Evolutionary conservation across 2,329 filamentous ascomycete genomes (phyloP).

Genomic region (Cryphonectria naterciae): DNA sequence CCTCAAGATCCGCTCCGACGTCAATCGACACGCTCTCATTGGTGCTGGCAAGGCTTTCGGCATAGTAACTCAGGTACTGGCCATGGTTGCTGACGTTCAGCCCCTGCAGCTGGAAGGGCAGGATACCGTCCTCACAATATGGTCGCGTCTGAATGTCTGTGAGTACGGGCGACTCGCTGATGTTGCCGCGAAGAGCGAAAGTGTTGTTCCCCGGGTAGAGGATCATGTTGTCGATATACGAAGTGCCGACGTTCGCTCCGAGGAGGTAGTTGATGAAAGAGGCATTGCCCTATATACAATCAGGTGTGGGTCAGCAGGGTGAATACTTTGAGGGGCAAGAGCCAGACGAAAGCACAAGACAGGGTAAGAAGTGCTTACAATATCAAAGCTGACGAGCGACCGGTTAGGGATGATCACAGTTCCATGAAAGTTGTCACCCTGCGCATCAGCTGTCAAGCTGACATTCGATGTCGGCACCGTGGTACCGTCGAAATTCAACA

Average conservation of each 20-base stretch:
- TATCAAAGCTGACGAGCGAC: constrained; percentile 65
- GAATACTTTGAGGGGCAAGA: neutral
- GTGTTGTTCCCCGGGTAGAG: constrained; percentile 63
- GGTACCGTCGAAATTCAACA: constrained; percentile 61
- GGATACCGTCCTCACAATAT: constrained; percentile 57
- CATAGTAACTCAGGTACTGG: constrained; percentile 59
- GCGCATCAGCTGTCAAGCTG: constrained; percentile 41
- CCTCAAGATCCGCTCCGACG: constrained; percentile 48
- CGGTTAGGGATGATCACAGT: constrained; percentile 65
- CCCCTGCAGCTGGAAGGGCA: constrained; percentile 61
- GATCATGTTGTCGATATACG: constrained; percentile 61
- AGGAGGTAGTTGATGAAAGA: constrained; percentile 63
- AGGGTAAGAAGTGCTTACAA: constrained; percentile 50
- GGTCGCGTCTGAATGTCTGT: constrained; percentile 44
- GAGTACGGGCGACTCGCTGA: constrained; percentile 56
- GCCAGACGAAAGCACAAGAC: neutral
- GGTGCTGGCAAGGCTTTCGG: constrained; percentile 55
- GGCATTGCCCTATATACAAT: constrained; percentile 58
- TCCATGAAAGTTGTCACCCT: constrained; percentile 65
- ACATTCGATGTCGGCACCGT: constrained; percentile 56
- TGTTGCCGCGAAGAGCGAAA: constrained; percentile 57
- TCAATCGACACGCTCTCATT: constrained; percentile 58
- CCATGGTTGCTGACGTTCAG: constrained; percentile 55
- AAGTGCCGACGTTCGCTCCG: constrained; percentile 55
- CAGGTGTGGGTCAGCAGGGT: neutral